A percentile compares a stretch with the other conserved stretches of the same genome.
Evolutionary conservation across 73 alveolate species (phyloP).

Genomic region (Paramecium biaurelia): DNA sequence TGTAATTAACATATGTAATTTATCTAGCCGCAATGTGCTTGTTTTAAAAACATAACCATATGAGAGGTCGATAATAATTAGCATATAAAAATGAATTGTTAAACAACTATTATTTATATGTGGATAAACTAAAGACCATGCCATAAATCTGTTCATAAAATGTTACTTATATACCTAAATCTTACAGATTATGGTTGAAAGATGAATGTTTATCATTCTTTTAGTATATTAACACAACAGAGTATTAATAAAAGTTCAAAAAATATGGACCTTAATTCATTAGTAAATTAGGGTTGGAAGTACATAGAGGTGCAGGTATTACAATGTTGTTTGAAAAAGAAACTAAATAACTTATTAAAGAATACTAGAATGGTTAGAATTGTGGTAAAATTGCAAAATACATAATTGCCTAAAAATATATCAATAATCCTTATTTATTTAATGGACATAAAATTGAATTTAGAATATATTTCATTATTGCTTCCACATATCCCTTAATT

Average conservation of each 20-base stretch:
- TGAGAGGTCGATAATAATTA: background rate
- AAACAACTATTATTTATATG: background rate
- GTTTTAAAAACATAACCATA: constrained; percentile 24
- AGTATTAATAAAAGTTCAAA: background rate
- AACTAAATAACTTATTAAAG: background rate
- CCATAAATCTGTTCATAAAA: background rate
- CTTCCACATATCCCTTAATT: constrained; percentile 53
- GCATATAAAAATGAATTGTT: background rate
- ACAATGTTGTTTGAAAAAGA: constrained; percentile 6
- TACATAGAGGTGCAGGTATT: constrained; percentile 62
- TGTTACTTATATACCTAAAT: constrained; percentile 53
- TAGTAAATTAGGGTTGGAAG: constrained; percentile 51
- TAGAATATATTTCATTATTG: constrained; percentile 57
- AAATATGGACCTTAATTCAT: constrained; percentile 43
- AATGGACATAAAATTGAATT: constrained; percentile 53
- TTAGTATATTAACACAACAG: background rate
- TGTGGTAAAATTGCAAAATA: constrained; percentile 2
- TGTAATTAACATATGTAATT: background rate
- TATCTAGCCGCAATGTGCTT: background rate
- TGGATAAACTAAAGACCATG: background rate
- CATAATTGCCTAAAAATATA: constrained; percentile 31
- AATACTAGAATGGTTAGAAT: constrained; percentile 31
- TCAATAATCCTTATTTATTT: constrained; percentile 53
- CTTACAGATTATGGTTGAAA: constrained; percentile 39
- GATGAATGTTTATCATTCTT: constrained; percentile 56